phyloP scores from a whole-genome alignment of 192 early-diverging fungal species.

The Kickxella alabastrina region DNA sequence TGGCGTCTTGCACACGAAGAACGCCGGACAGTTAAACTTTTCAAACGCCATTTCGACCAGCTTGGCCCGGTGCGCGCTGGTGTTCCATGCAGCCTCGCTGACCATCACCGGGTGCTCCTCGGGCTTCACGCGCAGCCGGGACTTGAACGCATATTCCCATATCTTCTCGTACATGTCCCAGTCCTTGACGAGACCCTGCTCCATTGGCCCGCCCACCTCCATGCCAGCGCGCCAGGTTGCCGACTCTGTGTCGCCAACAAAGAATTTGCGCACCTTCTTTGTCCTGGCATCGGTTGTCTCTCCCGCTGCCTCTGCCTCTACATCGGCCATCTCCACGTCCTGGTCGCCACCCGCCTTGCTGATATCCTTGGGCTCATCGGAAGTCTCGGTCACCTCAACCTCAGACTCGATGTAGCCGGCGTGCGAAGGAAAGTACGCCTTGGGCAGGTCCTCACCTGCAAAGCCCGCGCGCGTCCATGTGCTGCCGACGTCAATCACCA shows the following conservation, averaged over 20 bases:
- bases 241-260: constrained; percentile 67
- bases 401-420: constrained; percentile 62
- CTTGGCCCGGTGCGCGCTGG: constrained; percentile 77
- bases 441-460: constrained; percentile 95
- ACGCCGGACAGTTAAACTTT: constrained; percentile 85
- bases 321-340: constrained; percentile 29
- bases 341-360: constrained; percentile 2
- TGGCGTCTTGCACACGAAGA: constrained; percentile 87
- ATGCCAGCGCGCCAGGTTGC: constrained; percentile 69
- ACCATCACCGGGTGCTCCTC: constrained; percentile 89
- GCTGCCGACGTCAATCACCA: constrained; percentile 91
- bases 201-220: constrained; percentile 79
- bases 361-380: constrained; percentile 23
- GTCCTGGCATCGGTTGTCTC: background rate
- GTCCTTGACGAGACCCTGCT: constrained; percentile 89
- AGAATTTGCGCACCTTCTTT: constrained; percentile 53
- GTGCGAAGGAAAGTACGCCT: constrained; percentile 77
- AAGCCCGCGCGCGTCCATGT: constrained; percentile 87
- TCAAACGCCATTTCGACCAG: constrained; percentile 94
- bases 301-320: constrained; percentile 1
- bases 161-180: constrained; percentile 93
- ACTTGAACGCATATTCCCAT: constrained; percentile 80
- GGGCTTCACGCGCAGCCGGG: constrained; percentile 67
- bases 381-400: constrained; percentile 13
- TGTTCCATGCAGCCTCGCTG: constrained; percentile 91